Evolutionary conservation across 371 early-diverging fungal species (phyloP).

Genomic region (Mucor indicus): DNA sequence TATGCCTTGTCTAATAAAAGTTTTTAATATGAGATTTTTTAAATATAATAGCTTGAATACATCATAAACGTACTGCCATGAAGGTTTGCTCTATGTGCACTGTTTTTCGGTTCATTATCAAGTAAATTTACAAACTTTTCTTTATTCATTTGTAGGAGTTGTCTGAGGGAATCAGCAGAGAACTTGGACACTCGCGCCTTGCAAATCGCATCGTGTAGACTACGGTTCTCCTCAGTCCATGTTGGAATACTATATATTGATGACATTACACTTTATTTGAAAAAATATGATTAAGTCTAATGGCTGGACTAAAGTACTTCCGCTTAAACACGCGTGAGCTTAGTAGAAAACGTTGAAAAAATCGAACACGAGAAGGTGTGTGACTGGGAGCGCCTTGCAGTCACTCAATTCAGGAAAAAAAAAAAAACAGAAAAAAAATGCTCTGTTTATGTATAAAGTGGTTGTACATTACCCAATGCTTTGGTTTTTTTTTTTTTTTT

Average conservation of each 20-base stretch:
- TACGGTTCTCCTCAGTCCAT: conserved; percentile 22
- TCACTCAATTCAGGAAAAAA: no score
- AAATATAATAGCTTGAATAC: not conserved
- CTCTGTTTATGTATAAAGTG: no score
- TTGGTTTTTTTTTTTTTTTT: no score
- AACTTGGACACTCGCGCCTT: conserved; percentile 26
- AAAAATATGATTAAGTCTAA: no score
- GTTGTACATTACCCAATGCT: no score
- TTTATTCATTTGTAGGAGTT: conserved; percentile 27
- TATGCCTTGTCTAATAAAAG: conserved; percentile 33
- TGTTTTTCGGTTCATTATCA: conserved; percentile 46
- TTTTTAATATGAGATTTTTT: not conserved
- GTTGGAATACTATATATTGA: conserved; percentile 15
- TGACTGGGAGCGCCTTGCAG: no score
- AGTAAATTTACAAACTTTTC: conserved; percentile 41
- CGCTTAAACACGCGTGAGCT: no score
- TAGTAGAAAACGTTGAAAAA: no score
- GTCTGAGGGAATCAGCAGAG: conserved; percentile 16
- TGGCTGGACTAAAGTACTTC: no score
- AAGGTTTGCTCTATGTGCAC: conserved; percentile 44
- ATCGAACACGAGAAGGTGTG: no score
- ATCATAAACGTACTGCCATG: conserved; percentile 41
- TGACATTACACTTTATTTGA: no score
- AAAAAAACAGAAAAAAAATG: no score
- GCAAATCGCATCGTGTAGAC: conserved; percentile 27